A percentile compares a stretch with the other conserved stretches of the same genome.
Conservation (phyloP, 2,329 filamentous ascomycete genomes). For the Fusarium armeniacum region DNA sequence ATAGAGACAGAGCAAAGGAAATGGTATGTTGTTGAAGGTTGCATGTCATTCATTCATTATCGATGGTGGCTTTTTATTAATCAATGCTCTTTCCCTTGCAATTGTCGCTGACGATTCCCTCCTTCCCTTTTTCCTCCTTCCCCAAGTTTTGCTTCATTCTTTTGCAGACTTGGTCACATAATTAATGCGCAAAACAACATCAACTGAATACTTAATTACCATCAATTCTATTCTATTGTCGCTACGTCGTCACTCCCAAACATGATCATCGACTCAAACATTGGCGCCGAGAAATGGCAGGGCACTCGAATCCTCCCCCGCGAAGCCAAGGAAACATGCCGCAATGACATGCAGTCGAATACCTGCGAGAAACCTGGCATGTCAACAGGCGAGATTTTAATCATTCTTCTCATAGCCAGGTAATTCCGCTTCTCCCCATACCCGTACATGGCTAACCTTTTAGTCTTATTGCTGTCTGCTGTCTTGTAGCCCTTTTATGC, state of each 20-base stretch:
- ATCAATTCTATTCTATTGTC: conserved; percentile 19
- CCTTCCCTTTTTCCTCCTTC: conserved; percentile 2
- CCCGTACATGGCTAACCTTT: conserved; percentile 7
- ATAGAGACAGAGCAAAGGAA: neutral
- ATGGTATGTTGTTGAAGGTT: conserved; percentile 11
- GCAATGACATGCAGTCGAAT: conserved; percentile 28
- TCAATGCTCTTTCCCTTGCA: conserved; percentile 26
- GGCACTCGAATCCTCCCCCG: conserved; percentile 42
- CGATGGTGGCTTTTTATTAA: conserved; percentile 27
- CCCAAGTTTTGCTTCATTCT: conserved; percentile 10
- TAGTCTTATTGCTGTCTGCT: conserved; percentile 26
- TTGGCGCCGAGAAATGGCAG: conserved; percentile 13
- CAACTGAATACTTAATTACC: conserved; percentile 17
- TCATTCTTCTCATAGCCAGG: conserved; percentile 37
- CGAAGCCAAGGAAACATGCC: conserved; percentile 41
- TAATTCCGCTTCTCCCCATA: conserved; percentile 7
- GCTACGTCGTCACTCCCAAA: conserved; percentile 1
- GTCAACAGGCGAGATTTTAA: conserved; percentile 30
- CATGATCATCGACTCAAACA: conserved; percentile 36
- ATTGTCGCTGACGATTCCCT: conserved; percentile 2
- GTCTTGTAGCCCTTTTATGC: conserved; percentile 39
- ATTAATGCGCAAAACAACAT: conserved; percentile 2
- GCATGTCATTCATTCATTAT: conserved; percentile 13
- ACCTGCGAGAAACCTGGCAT: conserved; percentile 45
- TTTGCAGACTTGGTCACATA: conserved; percentile 13